A percentile compares a stretch with the other conserved stretches of the same genome.
These are phyloP conservation scores for Phaeosphaeria sp. DNA, from an alignment of 2,329 filamentous ascomycete species.

Conservation along the genomic window DNA sequence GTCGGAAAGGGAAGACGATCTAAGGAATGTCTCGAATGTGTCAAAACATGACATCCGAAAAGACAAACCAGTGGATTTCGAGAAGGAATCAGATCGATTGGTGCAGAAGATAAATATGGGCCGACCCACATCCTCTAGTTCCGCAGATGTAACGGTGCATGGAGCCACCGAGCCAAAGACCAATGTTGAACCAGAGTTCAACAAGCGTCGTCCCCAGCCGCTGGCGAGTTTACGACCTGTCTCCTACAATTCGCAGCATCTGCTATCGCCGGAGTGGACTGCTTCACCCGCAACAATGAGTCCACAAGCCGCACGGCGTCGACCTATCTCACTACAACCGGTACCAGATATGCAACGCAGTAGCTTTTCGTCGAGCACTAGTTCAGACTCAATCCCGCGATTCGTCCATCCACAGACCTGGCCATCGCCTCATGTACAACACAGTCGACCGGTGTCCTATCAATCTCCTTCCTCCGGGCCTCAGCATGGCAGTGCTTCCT, in stretches of 20 bases:
- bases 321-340: conserved; percentile 19
- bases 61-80: background rate
- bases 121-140: conserved; percentile 25
- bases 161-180: conserved; percentile 16
- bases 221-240: conserved; percentile 21
- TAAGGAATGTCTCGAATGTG: conserved; percentile 1
- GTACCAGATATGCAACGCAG: conserved; percentile 15
- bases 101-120: conserved; percentile 27
- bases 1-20: conserved; percentile 13
- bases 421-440: conserved; percentile 13
- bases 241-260: conserved; percentile 29
- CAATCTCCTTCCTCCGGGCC: conserved; percentile 17
- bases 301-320: conserved; percentile 20
- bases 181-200: conserved; percentile 20
- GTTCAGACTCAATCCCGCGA: conserved; percentile 20
- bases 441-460: conserved; percentile 20
- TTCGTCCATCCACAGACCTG: conserved; percentile 23
- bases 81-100: conserved; percentile 14
- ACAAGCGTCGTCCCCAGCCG: conserved; percentile 21
- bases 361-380: conserved; percentile 25
- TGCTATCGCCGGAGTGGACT: conserved; percentile 30
- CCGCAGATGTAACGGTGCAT: conserved; percentile 15
- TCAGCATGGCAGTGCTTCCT: conserved; percentile 15
- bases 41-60: conserved; percentile 3
- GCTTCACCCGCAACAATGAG: conserved; percentile 26